Conservation (phyloP, 805 yeast genomes). For the Schwanniomyces yamadae region DNA sequence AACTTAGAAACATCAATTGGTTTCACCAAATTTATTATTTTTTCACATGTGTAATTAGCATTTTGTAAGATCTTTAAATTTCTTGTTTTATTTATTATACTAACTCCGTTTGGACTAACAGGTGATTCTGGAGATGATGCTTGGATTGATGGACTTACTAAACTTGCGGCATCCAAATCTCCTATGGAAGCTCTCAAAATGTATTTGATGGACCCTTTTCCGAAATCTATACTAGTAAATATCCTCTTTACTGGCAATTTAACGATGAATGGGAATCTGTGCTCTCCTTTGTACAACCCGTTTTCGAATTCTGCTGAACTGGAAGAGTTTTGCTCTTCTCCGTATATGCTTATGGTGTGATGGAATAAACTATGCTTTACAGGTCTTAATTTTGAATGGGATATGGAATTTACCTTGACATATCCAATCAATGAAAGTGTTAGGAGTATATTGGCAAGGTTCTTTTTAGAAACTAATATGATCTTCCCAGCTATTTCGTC, state of each 20-base stretch:
- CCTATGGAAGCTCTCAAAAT: constrained; percentile 51
- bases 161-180: constrained; percentile 13
- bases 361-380: constrained; percentile 54
- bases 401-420: constrained; percentile 53
- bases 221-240: constrained; percentile 75
- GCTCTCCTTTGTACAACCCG: constrained; percentile 79
- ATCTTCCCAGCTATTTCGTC: constrained; percentile 69
- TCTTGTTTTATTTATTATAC: constrained; percentile 21
- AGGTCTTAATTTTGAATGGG: constrained; percentile 53
- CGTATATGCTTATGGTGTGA: constrained; percentile 60
- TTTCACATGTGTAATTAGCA: constrained; percentile 50
- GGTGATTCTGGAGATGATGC: constrained; percentile 10
- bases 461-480: constrained; percentile 54
- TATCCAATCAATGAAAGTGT: constrained; percentile 55
- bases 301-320: constrained; percentile 27
- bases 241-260: constrained; percentile 73
- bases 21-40: constrained; percentile 56
- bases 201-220: constrained; percentile 79
- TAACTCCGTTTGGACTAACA: constrained; percentile 9
- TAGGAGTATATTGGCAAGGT: constrained; percentile 52
- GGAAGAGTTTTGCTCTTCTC: constrained; percentile 26
- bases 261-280: constrained; percentile 81
- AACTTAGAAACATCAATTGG: constrained; percentile 73
- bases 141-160: constrained; percentile 13
- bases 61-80: constrained; percentile 23